These are phyloP conservation scores for Fraxinus greggii DNA, from an alignment of 305 asterid species.

Conservation along the genomic window DNA sequence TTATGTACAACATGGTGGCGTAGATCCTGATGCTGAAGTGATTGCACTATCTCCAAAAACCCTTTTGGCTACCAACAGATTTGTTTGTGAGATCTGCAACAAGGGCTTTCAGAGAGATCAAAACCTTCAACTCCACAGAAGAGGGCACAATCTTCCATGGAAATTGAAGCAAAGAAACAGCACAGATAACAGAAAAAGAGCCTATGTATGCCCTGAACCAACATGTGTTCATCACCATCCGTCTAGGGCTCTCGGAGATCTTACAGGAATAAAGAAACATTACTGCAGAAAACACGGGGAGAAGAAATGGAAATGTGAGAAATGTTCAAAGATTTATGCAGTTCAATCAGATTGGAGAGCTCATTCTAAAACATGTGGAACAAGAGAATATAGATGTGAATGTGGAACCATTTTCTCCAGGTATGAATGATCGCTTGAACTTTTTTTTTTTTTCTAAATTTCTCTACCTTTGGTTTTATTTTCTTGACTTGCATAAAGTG, in stretches of 20 bases:
- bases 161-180: slow-evolving; percentile 69
- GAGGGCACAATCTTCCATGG: slow-evolving; percentile 91
- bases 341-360: slow-evolving; percentile 93
- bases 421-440: slow-evolving; percentile 21
- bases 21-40: slow-evolving; percentile 88
- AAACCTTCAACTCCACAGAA: slow-evolving; percentile 77
- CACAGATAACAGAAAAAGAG: slow-evolving; percentile 61
- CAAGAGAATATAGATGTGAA: slow-evolving; percentile 75
- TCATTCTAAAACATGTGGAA: slow-evolving; percentile 74
- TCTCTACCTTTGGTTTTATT: not conserved
- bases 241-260: slow-evolving; percentile 75
- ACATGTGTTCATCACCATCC: slow-evolving; percentile 79
- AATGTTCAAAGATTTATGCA: slow-evolving; percentile 70
- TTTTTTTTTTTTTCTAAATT: not conserved
- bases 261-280: slow-evolving; percentile 85
- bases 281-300: slow-evolving; percentile 84
- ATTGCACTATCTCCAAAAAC: slow-evolving; percentile 73
- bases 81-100: slow-evolving; percentile 83
- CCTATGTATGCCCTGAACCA: slow-evolving; percentile 72
- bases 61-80: slow-evolving; percentile 67
- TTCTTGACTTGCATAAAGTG: not conserved
- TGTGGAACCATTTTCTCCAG: slow-evolving; percentile 88
- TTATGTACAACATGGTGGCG: not conserved
- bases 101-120: slow-evolving; percentile 88
- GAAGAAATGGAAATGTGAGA: slow-evolving; percentile 84